phyloP scores from a whole-genome alignment of 2,329 filamentous ascomycete species.

The Aspergillus sp. region DNA sequence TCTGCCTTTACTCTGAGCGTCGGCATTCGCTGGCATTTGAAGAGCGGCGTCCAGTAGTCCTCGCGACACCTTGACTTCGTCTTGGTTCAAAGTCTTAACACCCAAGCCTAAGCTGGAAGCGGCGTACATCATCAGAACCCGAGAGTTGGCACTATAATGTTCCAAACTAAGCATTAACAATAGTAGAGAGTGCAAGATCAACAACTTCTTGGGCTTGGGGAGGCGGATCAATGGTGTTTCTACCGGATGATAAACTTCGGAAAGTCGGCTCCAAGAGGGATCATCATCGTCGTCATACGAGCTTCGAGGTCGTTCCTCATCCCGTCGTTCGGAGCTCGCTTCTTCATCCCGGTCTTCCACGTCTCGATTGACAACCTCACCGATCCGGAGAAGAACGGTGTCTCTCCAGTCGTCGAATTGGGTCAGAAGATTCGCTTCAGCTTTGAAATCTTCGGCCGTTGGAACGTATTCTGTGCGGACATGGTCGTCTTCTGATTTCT shows the following conservation, averaged over 20 bases:
- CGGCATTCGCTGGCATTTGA: slow-evolving; percentile 73
- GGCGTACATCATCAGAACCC: slow-evolving; percentile 68
- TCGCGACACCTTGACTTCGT: slow-evolving; percentile 73
- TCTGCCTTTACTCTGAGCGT: slow-evolving; percentile 70
- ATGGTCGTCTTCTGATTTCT: not conserved
- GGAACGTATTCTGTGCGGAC: slow-evolving; percentile 11
- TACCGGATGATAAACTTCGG: slow-evolving; percentile 56
- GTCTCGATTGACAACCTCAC: slow-evolving; percentile 63
- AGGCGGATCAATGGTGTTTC: slow-evolving; percentile 55
- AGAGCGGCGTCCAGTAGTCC: slow-evolving; percentile 74
- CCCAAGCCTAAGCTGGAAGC: slow-evolving; percentile 71
- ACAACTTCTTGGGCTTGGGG: slow-evolving; percentile 49
- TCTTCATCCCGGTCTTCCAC: slow-evolving; percentile 41
- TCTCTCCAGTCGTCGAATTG: slow-evolving; percentile 82
- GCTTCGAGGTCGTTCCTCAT: slow-evolving; percentile 23
- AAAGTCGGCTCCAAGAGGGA: slow-evolving; percentile 27
- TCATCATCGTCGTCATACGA: slow-evolving; percentile 20
- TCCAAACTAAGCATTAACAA: slow-evolving; percentile 74
- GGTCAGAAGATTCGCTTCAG: slow-evolving; percentile 59
- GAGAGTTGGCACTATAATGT: slow-evolving; percentile 72
- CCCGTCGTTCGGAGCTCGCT: slow-evolving; percentile 22
- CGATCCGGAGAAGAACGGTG: slow-evolving; percentile 66
- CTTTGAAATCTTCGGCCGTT: slow-evolving; percentile 51
- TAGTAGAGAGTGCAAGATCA: slow-evolving; percentile 71
- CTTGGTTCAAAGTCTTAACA: slow-evolving; percentile 61